Base-by-base conservation (phyloP, 495 filamentous ascomycete species). In the Trichoderma gamsii region DNA sequence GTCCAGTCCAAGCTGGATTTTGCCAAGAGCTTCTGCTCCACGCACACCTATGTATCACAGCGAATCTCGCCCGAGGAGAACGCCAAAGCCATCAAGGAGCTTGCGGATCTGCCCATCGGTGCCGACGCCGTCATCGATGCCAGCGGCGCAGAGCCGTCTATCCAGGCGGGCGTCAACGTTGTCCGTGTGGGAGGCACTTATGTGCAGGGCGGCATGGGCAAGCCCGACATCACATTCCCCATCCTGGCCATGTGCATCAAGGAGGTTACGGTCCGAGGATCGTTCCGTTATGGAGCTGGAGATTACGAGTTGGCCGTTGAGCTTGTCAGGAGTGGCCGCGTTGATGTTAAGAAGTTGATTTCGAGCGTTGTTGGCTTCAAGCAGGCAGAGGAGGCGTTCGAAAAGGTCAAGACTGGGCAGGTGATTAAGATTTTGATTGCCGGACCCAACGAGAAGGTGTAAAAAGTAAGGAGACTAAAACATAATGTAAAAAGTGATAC, bases 381-480 rank as follows among this genome's bases (percentile, higher is more conserved):
- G 73, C 80, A 92, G 66, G 90, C 90, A 6, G 87, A 90, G 73
- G 77, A 87, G 70, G 93, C 93, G 2, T 96, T 93, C 79, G 84
- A 91, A 74, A 88, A 88, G 77, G 87, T 90, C 18, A 89, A 87
- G 79, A 82, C 81, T 65, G 92, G 91, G 1, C 82, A 90, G 77
- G 91, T 91, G 16, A 93, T 95, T 72, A 97, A 97, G 86, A 87
- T 88, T 32, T 73, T 95, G 69, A 96, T 96, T 74, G 86, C 86
- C 46, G 92, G 92, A 0, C 84, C 85, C 1, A 85, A 83, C 70
- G 82, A 87, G 77, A 81, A 82, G 73, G 49, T 77, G 4, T 71
- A 78, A 64, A 12, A 11, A 21, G 15, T 25, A 27, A 16, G 12
- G 12, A 8, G 35, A 44, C 41, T 2, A 16, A 65, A 15, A 43